These are phyloP conservation scores for Cadophora gregata DNA, from an alignment of 2,329 filamentous ascomycete genomes.

Conservation along the genomic window DNA sequence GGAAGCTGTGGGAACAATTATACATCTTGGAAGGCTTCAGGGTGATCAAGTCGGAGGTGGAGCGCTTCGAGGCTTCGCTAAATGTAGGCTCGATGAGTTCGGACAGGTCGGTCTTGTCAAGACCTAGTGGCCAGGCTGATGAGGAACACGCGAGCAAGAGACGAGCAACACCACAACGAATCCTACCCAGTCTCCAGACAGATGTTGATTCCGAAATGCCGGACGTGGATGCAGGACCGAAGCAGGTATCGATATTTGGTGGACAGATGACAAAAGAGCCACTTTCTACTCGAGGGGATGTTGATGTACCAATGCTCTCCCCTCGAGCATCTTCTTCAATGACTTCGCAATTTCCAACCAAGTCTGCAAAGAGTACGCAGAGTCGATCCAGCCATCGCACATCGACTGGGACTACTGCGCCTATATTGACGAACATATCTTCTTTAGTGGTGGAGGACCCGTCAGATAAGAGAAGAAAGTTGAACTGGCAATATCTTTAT, in stretches of 20 bases:
- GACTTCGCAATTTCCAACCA: conserved; percentile 26
- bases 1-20: conserved; percentile 82
- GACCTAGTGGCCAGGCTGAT: conserved; percentile 39
- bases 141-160: conserved; percentile 61
- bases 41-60: conserved; percentile 69
- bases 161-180: conserved; percentile 54
- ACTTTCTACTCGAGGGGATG: conserved; percentile 24
- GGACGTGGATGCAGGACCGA: conserved; percentile 43
- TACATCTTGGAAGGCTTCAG: conserved; percentile 90
- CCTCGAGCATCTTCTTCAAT: conserved; percentile 17
- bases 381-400: conserved; percentile 19
- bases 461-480: conserved; percentile 57
- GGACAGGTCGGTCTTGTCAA: conserved; percentile 32
- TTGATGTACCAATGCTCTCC: conserved; percentile 34
- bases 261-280: conserved; percentile 30
- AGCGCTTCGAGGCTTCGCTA: conserved; percentile 65
- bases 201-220: conserved; percentile 57
- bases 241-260: conserved; percentile 40
- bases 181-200: conserved; percentile 43
- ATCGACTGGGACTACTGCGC: conserved; percentile 29
- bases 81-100: conserved; percentile 59
- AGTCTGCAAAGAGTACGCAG: conserved; percentile 15
- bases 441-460: conserved; percentile 56
- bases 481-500: conserved; percentile 95
- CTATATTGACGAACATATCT: conserved; percentile 33